Evolutionary conservation across 164 flowering plant species (phyloP), one percentile per base, ranked within the genome.

Genomic region (Aristolochia contorta): DNA sequence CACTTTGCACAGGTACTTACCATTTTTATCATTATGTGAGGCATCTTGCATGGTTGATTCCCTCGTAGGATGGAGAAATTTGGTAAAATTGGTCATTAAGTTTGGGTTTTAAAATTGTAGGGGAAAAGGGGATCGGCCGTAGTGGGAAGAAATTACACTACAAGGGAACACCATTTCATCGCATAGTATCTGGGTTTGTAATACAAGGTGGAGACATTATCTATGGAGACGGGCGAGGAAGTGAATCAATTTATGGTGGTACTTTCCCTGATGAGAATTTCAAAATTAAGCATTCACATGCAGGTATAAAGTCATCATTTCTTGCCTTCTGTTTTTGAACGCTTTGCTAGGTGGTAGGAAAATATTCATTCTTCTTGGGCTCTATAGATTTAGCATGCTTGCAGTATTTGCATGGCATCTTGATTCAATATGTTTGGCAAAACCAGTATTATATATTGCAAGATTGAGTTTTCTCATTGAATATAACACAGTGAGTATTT

Each of bases 121-220:
- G 97, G 56, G 90, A 86, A 66, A 83, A 77, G 66, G 91, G 97
- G 51, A 87, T 74, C 51, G 79, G 84, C 64, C 63, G 70, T 16
- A 78, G 67, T 67, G 96, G 97, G 32, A 87, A 80, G 71, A 59
- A 65, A 16, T 87, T 94, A 14, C 91, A 84, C 67, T 94, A 89
- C 59, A 90, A 93, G 64, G 95, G 95, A 61, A 80, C 83, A 60
- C 89, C 88, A 62, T 87, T 94, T 67, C 99, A 94, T 75, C 91
- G 97, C 60, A 91, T 91, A 60, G 65, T 94, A 68, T 82, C 99
- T 57, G 99, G 97, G 14, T 91, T 91, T 67, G 67, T 94, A 79
- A 82, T 85, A 65, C 99, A 94, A 79, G 99, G 97, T 56, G 99
- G 99, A 62, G 99, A 91, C 66, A 82, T 71, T 45, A 72, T 78